These are phyloP conservation scores for Calonectria fujianensis DNA, from an alignment of 2,329 filamentous ascomycete genomes.

Conservation along the genomic window DNA sequence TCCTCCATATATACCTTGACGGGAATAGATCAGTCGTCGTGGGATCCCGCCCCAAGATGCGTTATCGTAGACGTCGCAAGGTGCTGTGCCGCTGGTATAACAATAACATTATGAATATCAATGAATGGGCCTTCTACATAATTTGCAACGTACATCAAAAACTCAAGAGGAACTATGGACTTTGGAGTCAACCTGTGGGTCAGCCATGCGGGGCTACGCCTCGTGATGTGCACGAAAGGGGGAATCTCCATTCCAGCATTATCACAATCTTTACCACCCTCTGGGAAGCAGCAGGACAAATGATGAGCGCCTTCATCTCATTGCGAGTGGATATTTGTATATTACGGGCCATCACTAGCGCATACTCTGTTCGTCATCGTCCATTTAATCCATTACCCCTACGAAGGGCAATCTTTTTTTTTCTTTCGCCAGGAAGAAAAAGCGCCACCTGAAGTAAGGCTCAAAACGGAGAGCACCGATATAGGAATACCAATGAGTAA, in stretches of 20 bases:
- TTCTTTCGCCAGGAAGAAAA: not conserved
- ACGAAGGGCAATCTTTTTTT: not conserved
- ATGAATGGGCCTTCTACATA: not conserved
- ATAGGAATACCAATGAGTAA: not conserved
- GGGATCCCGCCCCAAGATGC: not conserved
- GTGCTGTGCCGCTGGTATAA: not conserved
- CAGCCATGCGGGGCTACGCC: constrained; percentile 7
- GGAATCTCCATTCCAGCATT: constrained; percentile 7
- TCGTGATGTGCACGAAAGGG: constrained; percentile 12
- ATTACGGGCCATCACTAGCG: not conserved
- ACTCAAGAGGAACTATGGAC: not conserved
- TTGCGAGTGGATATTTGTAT: not conserved
- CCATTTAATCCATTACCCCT: not conserved
- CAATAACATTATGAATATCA: not conserved
- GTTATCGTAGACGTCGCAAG: not conserved
- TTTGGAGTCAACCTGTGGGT: not conserved
- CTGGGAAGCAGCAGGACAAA: not conserved
- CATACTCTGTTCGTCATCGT: not conserved
- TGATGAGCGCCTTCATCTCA: too few species aligned
- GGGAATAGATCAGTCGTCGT: not conserved
- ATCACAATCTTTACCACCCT: not conserved
- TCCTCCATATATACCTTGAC: not conserved
- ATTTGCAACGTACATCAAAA: too few species aligned
- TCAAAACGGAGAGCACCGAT: not conserved
- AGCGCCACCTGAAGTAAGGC: not conserved